phyloP scores from a whole-genome alignment of 805 yeast species.

The Wickerhamiella hasegawae region DNA sequence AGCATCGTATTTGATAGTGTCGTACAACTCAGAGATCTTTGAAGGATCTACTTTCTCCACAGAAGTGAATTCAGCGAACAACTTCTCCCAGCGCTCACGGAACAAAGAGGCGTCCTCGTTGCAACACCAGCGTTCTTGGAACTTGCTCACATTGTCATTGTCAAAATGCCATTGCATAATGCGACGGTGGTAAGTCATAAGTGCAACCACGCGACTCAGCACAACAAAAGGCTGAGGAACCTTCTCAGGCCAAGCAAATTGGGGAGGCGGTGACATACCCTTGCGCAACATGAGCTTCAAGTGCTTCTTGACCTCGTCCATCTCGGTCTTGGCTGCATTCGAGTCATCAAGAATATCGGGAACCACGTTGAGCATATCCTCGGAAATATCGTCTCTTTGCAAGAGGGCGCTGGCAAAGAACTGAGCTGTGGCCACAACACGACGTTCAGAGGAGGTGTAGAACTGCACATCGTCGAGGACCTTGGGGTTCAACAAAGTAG shows the following conservation, averaged over 20 bases:
- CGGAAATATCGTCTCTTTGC: slow-evolving; percentile 54
- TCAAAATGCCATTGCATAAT: slow-evolving; percentile 71
- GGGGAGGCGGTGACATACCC: slow-evolving; percentile 94
- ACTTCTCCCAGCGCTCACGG: slow-evolving; percentile 93
- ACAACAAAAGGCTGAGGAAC: slow-evolving; percentile 96
- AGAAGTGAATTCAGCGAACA: slow-evolving; percentile 77
- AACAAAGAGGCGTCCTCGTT: slow-evolving; percentile 85
- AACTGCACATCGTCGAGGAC: slow-evolving; percentile 75
- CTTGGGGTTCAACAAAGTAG: slow-evolving; percentile 67
- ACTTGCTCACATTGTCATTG: slow-evolving; percentile 42
- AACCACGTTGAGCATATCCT: slow-evolving; percentile 63
- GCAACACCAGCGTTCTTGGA: slow-evolving; percentile 88
- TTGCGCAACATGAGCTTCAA: slow-evolving; percentile 85
- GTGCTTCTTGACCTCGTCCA: slow-evolving; percentile 96
- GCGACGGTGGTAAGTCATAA: slow-evolving; percentile 80
- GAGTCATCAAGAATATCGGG: slow-evolving; percentile 90
- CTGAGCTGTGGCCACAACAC: slow-evolving; percentile 87
- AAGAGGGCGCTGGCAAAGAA: slow-evolving; percentile 67
- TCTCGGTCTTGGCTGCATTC: slow-evolving; percentile 92
- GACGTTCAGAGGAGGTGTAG: slow-evolving; percentile 82
- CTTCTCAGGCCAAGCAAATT: slow-evolving; percentile 96
- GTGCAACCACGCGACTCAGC: slow-evolving; percentile 81
- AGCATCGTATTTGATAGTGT: slow-evolving; percentile 97
- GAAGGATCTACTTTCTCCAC: slow-evolving; percentile 97
- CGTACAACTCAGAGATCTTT: slow-evolving; percentile 88